Evolutionary conservation across 2,329 filamentous ascomycete species (phyloP).

Genomic region (Onygena corvina): DNA sequence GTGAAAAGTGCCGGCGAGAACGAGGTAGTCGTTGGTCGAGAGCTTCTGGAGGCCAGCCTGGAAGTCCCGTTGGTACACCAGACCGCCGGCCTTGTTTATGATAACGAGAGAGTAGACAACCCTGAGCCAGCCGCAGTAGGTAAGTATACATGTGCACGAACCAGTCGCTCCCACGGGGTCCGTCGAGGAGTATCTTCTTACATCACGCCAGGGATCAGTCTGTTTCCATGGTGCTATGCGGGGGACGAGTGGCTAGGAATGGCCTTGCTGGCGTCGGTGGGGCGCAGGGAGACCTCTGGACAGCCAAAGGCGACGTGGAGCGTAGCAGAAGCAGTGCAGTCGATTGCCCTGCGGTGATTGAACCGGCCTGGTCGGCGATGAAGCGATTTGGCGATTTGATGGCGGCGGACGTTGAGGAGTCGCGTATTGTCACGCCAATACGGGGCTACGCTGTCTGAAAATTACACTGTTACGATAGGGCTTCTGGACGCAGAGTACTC

Average conservation of each 20-base stretch:
- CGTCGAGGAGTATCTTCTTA: neutral
- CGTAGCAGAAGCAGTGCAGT: too few species aligned
- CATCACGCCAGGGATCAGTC: neutral
- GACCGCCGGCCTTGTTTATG: slow-evolving; percentile 95
- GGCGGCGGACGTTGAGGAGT: too few species aligned
- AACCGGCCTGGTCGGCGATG: neutral
- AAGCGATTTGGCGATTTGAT: too few species aligned
- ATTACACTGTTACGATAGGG: too few species aligned
- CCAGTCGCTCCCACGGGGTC: neutral
- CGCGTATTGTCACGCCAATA: neutral
- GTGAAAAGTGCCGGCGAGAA: slow-evolving; percentile 93
- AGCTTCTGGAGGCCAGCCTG: slow-evolving; percentile 77
- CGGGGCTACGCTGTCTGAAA: neutral
- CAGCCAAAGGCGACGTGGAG: too few species aligned
- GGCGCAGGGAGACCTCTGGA: too few species aligned
- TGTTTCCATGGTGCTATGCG: slow-evolving; percentile 3
- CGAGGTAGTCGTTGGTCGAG: slow-evolving; percentile 89
- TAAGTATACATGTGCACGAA: neutral
- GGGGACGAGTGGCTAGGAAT: too few species aligned
- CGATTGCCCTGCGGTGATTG: too few species aligned
- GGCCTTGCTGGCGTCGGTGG: too few species aligned
- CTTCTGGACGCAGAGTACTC: too few species aligned
- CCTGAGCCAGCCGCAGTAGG: slow-evolving; percentile 41
- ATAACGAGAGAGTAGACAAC: slow-evolving; percentile 90
- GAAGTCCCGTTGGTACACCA: slow-evolving; percentile 94